phyloP scores from a whole-genome alignment of 2,329 filamentous ascomycete genomes.

The Epichloe festucae region DNA sequence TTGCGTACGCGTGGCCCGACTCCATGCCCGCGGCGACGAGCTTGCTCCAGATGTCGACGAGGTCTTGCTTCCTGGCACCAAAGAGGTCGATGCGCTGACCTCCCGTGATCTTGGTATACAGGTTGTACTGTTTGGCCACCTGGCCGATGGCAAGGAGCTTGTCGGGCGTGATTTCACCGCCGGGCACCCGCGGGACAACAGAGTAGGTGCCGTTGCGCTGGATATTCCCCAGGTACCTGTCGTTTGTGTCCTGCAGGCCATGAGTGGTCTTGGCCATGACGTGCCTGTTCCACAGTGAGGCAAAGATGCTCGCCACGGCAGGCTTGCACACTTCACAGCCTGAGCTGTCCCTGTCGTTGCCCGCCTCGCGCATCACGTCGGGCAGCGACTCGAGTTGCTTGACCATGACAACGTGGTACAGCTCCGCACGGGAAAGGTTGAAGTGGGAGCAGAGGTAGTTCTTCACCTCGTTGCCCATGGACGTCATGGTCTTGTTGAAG shows the following conservation, averaged over 20 bases:
- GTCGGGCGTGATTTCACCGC: constrained; percentile 77
- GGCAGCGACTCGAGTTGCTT: constrained; percentile 61
- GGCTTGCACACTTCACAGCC: constrained; percentile 86
- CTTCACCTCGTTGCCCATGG: constrained; percentile 75
- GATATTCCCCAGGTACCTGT: constrained; percentile 77
- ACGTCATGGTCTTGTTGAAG: constrained; percentile 78
- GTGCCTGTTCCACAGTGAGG: constrained; percentile 73
- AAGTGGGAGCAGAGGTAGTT: constrained; percentile 83
- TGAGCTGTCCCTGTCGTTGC: constrained; percentile 56
- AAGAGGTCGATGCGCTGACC: constrained; percentile 91
- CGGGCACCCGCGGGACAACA: constrained; percentile 70
- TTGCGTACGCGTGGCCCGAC: constrained; percentile 82
- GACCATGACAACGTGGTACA: constrained; percentile 82
- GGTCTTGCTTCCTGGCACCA: constrained; percentile 75
- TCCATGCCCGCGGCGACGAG: constrained; percentile 79
- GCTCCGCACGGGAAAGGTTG: constrained; percentile 66
- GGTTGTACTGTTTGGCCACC: constrained; percentile 69
- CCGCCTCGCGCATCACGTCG: constrained; percentile 67
- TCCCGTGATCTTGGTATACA: constrained; percentile 89
- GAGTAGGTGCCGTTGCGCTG: constrained; percentile 87
- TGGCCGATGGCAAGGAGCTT: constrained; percentile 73
- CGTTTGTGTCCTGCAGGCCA: constrained; percentile 82
- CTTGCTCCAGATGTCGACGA: constrained; percentile 68
- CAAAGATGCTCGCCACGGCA: constrained; percentile 64
- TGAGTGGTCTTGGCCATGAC: constrained; percentile 58